phyloP scores from a whole-genome alignment of 1,139 yeast species.

The Arxiozyma heterogenica region DNA sequence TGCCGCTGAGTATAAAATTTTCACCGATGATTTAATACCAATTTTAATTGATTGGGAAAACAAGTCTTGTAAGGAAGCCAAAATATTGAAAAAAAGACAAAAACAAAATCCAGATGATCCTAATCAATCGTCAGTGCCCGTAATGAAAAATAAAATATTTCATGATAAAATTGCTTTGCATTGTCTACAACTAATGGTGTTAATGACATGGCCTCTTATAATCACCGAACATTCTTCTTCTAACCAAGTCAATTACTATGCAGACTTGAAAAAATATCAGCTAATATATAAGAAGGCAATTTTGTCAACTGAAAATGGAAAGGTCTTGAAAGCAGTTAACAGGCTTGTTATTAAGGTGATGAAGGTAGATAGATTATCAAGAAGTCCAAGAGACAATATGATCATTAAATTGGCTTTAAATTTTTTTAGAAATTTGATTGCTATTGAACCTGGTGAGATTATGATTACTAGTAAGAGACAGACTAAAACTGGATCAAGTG shows the following conservation, averaged over 20 bases:
- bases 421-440: constrained; percentile 65
- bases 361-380: constrained; percentile 41
- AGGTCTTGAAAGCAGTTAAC: constrained; percentile 58
- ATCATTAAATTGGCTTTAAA: constrained; percentile 63
- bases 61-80: constrained; percentile 27
- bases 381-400: constrained; percentile 66
- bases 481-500: not conserved
- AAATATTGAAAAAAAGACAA: constrained; percentile 27
- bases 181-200: constrained; percentile 69
- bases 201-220: constrained; percentile 79
- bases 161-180: constrained; percentile 60
- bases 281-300: constrained; percentile 62
- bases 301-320: constrained; percentile 49
- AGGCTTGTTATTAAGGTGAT: constrained; percentile 63
- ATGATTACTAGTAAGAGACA: constrained; percentile 38
- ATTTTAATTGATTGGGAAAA: constrained; percentile 72
- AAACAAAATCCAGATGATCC: constrained; percentile 4
- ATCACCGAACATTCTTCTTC: constrained; percentile 41
- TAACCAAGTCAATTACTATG: constrained; percentile 48
- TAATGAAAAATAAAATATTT: constrained; percentile 23
- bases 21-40: constrained; percentile 61
- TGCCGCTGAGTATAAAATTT: constrained; percentile 71
- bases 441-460: constrained; percentile 60
- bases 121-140: not conserved
- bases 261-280: constrained; percentile 60